Conservation (phyloP, 1,139 yeast species). For the Magnusiomyces clavatus region DNA sequence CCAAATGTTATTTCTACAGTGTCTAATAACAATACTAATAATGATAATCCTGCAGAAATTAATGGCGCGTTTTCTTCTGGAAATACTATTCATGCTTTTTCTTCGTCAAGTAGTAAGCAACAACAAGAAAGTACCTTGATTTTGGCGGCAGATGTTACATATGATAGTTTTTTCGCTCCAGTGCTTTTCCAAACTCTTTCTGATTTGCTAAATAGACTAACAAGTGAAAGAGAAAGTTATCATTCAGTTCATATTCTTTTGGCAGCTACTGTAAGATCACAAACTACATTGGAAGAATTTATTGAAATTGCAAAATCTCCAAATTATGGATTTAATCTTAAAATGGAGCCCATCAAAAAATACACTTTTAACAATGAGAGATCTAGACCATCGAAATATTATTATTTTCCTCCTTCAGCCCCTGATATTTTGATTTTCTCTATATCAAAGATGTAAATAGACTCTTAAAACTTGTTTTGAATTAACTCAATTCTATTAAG, state of each 20-base stretch:
- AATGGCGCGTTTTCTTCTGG: too few relatives aligned
- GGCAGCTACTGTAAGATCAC: slow-evolving; percentile 67
- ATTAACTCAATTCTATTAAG: too few relatives aligned
- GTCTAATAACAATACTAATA: too few relatives aligned
- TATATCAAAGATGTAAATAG: slow-evolving; percentile 1
- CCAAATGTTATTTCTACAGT: too few relatives aligned
- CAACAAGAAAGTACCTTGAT: slow-evolving; percentile 15
- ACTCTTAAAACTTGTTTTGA: slow-evolving; percentile 14
- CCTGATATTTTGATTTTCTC: slow-evolving; percentile 18
- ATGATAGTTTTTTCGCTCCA: slow-evolving; percentile 58
- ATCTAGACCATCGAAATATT: slow-evolving; percentile 15
- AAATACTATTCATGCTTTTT: neutral
- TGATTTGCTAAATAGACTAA: neutral
- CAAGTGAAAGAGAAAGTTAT: neutral
- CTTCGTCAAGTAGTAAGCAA: neutral
- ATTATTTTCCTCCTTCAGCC: slow-evolving; percentile 20
- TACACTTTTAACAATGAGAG: slow-evolving; percentile 12
- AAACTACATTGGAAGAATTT: slow-evolving; percentile 49
- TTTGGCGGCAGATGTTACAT: slow-evolving; percentile 82
- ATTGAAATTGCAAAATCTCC: slow-evolving; percentile 28
- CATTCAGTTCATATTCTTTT: slow-evolving; percentile 17
- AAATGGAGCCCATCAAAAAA: slow-evolving; percentile 27
- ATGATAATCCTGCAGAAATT: too few relatives aligned
- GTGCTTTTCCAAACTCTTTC: slow-evolving; percentile 31
- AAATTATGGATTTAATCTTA: slow-evolving; percentile 27